Percentiles rank a stretch among this genome's conserved stretches.
These are phyloP conservation scores for Thielaviopsis ethacetica DNA, from an alignment of 2,329 filamentous ascomycete genomes.

Conservation along the genomic window DNA sequence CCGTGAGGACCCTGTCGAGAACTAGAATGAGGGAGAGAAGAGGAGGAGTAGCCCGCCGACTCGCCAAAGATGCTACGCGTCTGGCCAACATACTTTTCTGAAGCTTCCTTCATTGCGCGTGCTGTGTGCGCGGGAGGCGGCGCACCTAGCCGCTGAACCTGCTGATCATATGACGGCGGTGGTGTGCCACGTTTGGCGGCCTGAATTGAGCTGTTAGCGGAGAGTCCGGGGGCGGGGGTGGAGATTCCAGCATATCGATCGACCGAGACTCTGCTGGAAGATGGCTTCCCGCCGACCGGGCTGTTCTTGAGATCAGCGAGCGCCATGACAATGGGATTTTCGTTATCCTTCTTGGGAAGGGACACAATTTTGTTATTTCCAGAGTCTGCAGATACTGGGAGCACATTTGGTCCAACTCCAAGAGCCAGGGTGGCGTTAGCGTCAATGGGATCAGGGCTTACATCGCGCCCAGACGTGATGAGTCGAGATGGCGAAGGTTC, in stretches of 20 bases:
- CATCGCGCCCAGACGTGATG: conserved; percentile 24
- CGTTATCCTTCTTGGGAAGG: conserved; percentile 30
- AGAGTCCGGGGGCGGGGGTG: conserved; percentile 50
- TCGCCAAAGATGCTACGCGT: conserved; percentile 60
- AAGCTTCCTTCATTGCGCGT: conserved; percentile 88
- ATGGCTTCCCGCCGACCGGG: conserved; percentile 51
- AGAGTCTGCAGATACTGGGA: conserved; percentile 56
- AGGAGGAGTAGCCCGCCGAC: conserved; percentile 4
- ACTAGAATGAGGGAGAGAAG: conserved; percentile 19
- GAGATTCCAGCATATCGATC: conserved; percentile 89
- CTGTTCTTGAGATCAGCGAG: conserved; percentile 85
- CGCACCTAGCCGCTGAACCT: conserved; percentile 65
- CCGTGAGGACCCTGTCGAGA: conserved; percentile 44
- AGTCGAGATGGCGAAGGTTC: conserved; percentile 19
- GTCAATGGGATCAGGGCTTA: conserved; percentile 74
- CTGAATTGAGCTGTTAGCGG: conserved; percentile 25
- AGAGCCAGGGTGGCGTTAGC: conserved; percentile 84
- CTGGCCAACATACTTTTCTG: conserved; percentile 72
- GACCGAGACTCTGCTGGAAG: conserved; percentile 72
- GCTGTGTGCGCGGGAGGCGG: conserved; percentile 86
- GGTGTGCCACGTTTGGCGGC: conserved; percentile 56
- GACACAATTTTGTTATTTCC: neutral
- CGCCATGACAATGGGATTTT: conserved; percentile 81
- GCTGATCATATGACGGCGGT: conserved; percentile 71
- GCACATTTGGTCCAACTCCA: conserved; percentile 91